Percentiles rank a stretch among this genome's conserved stretches.
Conservation (phyloP, 305 asterid genomes). For the Fraxinus sp. region DNA sequence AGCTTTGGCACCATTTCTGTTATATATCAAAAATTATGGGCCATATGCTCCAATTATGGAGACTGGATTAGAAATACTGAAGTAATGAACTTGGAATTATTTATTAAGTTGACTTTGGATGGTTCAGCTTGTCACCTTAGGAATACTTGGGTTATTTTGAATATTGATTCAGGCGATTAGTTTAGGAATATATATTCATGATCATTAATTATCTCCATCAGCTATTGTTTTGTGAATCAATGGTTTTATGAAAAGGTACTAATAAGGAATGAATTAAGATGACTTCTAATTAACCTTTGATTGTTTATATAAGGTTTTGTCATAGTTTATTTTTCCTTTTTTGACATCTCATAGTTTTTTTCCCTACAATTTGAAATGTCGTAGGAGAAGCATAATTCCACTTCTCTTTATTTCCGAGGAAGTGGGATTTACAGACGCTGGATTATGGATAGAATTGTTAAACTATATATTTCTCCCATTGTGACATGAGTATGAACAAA, state of each 20-base stretch:
- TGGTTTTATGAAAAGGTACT: background rate
- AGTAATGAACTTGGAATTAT: background rate
- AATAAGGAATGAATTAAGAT: background rate
- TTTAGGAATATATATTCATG: background rate
- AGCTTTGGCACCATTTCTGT: background rate
- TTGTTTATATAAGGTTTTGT: background rate
- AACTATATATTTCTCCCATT: background rate
- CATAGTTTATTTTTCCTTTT: background rate
- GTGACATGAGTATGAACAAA: background rate
- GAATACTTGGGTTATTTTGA: background rate
- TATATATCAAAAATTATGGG: background rate
- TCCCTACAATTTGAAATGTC: background rate
- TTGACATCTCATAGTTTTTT: background rate
- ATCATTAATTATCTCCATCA: background rate
- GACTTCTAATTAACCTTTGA: background rate
- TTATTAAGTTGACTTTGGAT: constrained; percentile 1
- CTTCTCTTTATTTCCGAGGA: background rate
- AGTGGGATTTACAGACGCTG: background rate
- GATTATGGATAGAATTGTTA: background rate
- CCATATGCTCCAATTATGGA: constrained; percentile 4
- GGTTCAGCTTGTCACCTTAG: background rate
- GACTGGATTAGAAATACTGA: background rate
- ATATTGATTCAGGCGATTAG: background rate
- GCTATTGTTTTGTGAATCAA: background rate
- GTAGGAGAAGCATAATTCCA: background rate